Percentiles rank a stretch among this genome's conserved stretches.
Evolutionary conservation across 2,329 filamentous ascomycete genomes (phyloP).

Genomic region (Xylaria sp.): DNA sequence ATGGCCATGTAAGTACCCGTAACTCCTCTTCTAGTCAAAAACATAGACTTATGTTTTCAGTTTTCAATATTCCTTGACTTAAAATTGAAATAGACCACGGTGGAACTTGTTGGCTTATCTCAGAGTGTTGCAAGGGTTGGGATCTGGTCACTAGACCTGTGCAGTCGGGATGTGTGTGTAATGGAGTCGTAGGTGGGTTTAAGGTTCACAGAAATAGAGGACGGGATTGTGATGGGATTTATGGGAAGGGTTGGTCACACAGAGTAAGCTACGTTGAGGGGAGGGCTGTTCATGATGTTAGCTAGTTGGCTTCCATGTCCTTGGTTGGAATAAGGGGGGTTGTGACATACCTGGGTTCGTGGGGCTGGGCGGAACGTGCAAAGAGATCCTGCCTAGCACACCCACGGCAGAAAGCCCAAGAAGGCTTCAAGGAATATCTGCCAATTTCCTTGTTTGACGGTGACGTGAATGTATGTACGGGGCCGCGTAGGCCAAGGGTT

Average conservation of each 20-base stretch:
- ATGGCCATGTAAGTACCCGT: neutral
- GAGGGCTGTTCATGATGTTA: constrained; percentile 1
- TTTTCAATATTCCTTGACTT: constrained; percentile 40
- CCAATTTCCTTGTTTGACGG: constrained; percentile 12
- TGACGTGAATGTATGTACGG: constrained; percentile 22
- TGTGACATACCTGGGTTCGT: constrained; percentile 11
- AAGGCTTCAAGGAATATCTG: neutral
- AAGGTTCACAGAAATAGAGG: neutral
- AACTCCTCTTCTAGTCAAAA: constrained; percentile 19
- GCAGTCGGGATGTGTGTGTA: neutral
- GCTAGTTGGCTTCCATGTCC: neutral
- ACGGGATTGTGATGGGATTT: neutral
- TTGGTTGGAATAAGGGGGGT: no score
- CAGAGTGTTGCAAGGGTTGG: constrained; percentile 42
- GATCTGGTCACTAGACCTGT: neutral
- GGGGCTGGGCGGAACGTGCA: neutral
- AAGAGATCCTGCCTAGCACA: neutral
- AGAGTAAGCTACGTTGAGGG: neutral
- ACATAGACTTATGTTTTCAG: constrained; percentile 3
- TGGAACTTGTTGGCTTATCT: constrained; percentile 35
- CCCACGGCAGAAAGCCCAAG: neutral
- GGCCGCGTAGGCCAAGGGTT: constrained; percentile 3
- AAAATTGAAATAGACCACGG: constrained; percentile 42
- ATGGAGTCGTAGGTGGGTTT: no score
- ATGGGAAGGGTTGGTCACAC: neutral